Base-by-base conservation (phyloP, 23 red algal species). In the Cyanidium caldarium region DNA sequence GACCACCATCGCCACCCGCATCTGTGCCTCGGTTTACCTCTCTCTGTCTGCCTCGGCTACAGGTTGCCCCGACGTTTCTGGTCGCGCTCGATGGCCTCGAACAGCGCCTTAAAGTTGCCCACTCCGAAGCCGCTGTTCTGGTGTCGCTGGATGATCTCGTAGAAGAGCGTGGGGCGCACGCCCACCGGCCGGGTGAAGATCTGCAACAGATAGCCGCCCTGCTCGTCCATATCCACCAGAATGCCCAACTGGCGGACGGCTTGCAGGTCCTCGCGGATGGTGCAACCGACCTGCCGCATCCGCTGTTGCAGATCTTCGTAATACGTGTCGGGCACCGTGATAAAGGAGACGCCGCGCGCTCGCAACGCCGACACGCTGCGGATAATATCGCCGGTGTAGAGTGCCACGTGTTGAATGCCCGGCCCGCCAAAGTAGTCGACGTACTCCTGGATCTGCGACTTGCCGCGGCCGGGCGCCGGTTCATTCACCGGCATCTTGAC, bases 401-500 rank as follows among this genome's bases (percentile, higher is more conserved):
- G 65, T 26, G 92, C 92, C 28, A 98, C 71, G 46, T 98, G 92
- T 69, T 98, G 92, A 26, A 98, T 86, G 38, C 92, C 92, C 14
- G 92, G 84, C 21, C 92, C 92, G 44, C 73, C 92, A 72, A 77
- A 86, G 61, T 98, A 98, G 20, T 98, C 92, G n/a, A 88, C 66
- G 58, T 79, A 98, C 36, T 98, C 92, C 46, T 98, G 79, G 31
- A 98, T 89, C 42, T 98, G 92, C 10, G 73, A 80, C 23, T 86
- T 88, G 10, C 84, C 72, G 10, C 69, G 23, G 37, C 84, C 83
- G 0, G 42, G 16, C 17, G 92, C 83, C 36, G 84, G 83, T 68
- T 98, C 83, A 57, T 88, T 98, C 34, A 98, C 58, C 20, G 92
- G 92, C 76, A 98, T 88, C 72, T 98, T 98, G 58, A 98, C 74